Evolutionary conservation across 1,284 basidiomycete genomes (phyloP), one percentile per base, ranked within the genome.

Genomic region (Rhodotorula sp.): DNA sequence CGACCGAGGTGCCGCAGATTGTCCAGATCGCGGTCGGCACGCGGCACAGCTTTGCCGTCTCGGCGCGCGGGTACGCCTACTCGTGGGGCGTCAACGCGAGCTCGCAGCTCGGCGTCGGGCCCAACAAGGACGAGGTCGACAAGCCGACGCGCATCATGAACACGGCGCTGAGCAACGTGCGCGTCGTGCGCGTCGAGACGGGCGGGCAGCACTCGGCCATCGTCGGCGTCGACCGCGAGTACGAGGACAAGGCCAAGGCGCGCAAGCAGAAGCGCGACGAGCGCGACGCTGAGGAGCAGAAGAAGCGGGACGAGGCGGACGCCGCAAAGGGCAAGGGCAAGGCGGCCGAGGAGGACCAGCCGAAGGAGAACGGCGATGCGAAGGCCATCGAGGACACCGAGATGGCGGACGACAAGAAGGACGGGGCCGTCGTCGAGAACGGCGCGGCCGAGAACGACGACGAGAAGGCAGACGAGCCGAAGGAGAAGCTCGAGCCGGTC

Each of bases 1-100:
- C 85, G 53, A 75, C 72, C 7, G 78, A 79, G 42, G 79, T 80
- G 57, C 91, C 93, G 79, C 88, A 87, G 9, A 87, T 95, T 74
- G 85, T 89, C 23, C 86, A 88, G 66, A 86, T 97, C 75, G 87
- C 90, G 4, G 88, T 86, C 16, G 94, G 93, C 3, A 87, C 88
- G 52, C 87, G 92, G 77, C 91, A 91, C 81, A 93, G 90, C 77
- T 86, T 94, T 72, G 93, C 91, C 7, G 86, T 94, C 60, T 91
- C 90, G 23, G 59, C 56, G 23, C 58, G 66, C 19, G 77, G 77
- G 5, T 67, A 66, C 61, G 68, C 73, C 21, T 79, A 72, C 58
- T 54, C 61, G 19, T 79, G 78, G 78, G 78, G 78, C 23, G 55
- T 73, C 60, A 72, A 72, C n/a, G 45, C 66, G 25, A 56, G 57